Evolutionary conservation across 169 alveolate genomes (phyloP), one percentile per base, ranked within the genome.

Genomic region (Plasmodium inui): DNA sequence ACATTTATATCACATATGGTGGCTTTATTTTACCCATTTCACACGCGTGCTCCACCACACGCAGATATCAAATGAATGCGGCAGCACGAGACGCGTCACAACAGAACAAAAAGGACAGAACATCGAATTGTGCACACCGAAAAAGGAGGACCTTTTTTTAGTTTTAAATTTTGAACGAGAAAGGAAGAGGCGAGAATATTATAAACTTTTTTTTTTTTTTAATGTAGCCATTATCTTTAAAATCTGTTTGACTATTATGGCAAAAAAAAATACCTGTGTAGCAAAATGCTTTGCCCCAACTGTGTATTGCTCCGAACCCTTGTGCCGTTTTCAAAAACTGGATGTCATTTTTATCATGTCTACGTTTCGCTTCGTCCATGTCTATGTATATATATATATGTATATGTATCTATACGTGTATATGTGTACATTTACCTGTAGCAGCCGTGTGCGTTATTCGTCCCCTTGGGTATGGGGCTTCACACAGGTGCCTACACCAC

Each of bases 221-320:
- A 76, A 44, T 37, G 50, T n/a, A 76, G 50, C 50, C 32, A 76
- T n/a, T 37, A 76, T 37, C 50, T 30, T 30, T 76, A 37, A 37
- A 37, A n/a, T 76, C 37, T 76, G 50, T 76, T 76, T 76, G 61
- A 76, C 41, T 37, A n/a, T 37, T 37, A 7, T 76, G 50, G 22
- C 41, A 34, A 76, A 34, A 37, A 74, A 76, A 76, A 76, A 14
- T 30, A 76, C 30, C 19, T 44, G 57, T 76, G 57, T 28, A 37
- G 83, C 41, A 76, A 76, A 76, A 76, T 37, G 1, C 17, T 76
- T 34, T 76, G 83, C 83, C 50, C 83, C n/a, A 73, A 73, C 26
- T 73, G 37, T n/a, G 34, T 76, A 76, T n/a, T 22, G 41, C 37
- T 76, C 30, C 50, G 50, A 76, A 76, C 50, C 10, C 3, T 76